A percentile compares a stretch with the other conserved stretches of the same genome.
Evolutionary conservation across 2,329 filamentous ascomycete species (phyloP).

Genomic region (Colletotrichum agaves): DNA sequence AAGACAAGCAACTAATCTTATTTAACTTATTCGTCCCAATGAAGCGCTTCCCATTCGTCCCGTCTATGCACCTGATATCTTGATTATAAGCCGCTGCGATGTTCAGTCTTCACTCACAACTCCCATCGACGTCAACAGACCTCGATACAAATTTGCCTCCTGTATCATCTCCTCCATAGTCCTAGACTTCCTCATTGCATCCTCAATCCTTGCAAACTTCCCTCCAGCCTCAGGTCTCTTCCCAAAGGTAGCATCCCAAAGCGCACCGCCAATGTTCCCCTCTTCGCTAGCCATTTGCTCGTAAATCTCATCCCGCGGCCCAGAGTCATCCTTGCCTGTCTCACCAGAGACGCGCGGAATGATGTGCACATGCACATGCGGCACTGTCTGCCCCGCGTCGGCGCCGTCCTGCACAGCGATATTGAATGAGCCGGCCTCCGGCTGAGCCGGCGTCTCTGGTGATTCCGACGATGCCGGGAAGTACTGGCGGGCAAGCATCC

Average conservation of each 20-base stretch:
- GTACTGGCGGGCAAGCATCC: slow-evolving; percentile 73
- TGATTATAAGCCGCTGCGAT: neutral
- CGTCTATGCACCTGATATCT: neutral
- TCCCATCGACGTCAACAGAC: slow-evolving; percentile 58
- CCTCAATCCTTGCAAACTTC: slow-evolving; percentile 76
- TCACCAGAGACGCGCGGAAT: slow-evolving; percentile 77
- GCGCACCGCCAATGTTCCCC: slow-evolving; percentile 80
- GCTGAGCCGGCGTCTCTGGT: slow-evolving; percentile 61
- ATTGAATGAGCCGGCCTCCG: slow-evolving; percentile 80
- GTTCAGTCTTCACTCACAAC: slow-evolving; percentile 14
- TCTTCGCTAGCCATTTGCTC: slow-evolving; percentile 84
- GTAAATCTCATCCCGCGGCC: slow-evolving; percentile 80
- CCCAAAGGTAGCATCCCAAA: slow-evolving; percentile 62
- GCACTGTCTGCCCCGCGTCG: slow-evolving; percentile 92
- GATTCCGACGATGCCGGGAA: slow-evolving; percentile 55
- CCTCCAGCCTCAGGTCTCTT: slow-evolving; percentile 62
- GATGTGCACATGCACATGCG: slow-evolving; percentile 93
- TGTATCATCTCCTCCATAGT: slow-evolving; percentile 79
- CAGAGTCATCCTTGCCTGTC: slow-evolving; percentile 51
- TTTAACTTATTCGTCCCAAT: no score
- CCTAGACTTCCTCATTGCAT: slow-evolving; percentile 74
- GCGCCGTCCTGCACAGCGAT: slow-evolving; percentile 94
- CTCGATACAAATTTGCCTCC: slow-evolving; percentile 77
- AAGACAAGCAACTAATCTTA: no score
- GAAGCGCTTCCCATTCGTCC: no score